Base-by-base conservation (phyloP, 2,329 filamentous ascomycete genomes). In the Colletotrichum siamense region DNA sequence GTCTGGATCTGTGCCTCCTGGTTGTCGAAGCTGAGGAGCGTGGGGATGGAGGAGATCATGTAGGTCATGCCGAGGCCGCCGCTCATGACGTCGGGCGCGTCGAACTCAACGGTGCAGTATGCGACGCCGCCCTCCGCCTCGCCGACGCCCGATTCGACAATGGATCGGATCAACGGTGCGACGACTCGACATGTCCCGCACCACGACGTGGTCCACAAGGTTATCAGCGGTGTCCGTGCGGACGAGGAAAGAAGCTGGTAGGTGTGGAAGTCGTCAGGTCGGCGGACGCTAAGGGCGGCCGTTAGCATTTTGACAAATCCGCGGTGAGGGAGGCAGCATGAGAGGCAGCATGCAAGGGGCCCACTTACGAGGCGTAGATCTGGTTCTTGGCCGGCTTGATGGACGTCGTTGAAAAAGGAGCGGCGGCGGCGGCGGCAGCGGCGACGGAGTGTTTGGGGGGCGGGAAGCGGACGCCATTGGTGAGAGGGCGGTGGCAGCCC, bases 171-270 rank as follows among this genome's bases (percentile, higher is more conserved):
- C 13, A 91, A 82, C 6, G 91, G 91, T 6, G 84, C 83, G 28
- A 92, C 86, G 36, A 83, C 81, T 62, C 85, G 86, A 82, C 91
- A 92, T 18, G 90, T 89, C 6, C 87, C 83, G 81, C 91, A 92
- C 84, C 88, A 92, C 9, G 89, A 89, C 1, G 91, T 87, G 0
- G 90, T 91, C 91, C 91, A 93, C 55, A 92, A 84, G 2, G 91
- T 92, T 71, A 93, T 80, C n/a, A 92, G 87, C 4, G 91, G 91
- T 4, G 83, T 87, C 59, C 88, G 86, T 8, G 90, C 85, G 8
- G 90, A 89, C 4, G 89, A 87, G 4, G 89, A 90, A 68, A 91
- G 85, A n/a, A 89, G 85, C 73, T 91, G 86, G 83, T 91, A 89
- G 22, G 88, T 90, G 80, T 88, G 82, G 81, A 93, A 89, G 77